Evolutionary conservation across 2,329 filamentous ascomycete genomes (phyloP), one percentile per base, ranked within the genome.

Genomic region (Tolypocladium sp.): DNA sequence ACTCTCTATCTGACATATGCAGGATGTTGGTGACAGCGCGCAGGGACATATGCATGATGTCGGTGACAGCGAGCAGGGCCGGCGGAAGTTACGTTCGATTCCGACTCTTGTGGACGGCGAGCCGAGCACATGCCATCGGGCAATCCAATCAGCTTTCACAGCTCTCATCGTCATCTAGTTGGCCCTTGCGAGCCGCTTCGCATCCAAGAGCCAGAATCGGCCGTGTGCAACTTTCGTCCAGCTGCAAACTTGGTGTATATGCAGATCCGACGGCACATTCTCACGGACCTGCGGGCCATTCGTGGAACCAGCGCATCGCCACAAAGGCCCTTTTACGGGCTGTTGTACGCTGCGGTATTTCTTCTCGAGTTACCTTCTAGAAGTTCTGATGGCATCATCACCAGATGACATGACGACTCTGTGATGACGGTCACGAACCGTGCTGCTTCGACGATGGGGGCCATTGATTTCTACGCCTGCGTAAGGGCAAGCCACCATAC

Each of bases 401-500:
- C 13, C n/a, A 22, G 42, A 22, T 22, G 41, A 4, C 22, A 27
- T 49, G 44, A 30, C 44, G 15, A 20, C 13, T 27, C 25, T 13
- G 3, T 49, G 44, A 30, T 20, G 6, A 20, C 9, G 25, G 13
- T 49, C 25, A 49, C 44, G 25, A 17, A 7, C 13, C 44, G 13
- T 49, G 25, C 13, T 49, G 12, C 44, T 30, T 49, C 44, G 8
- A 30, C 7, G 13, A 49, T 27, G 22, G 22, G 25, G 13, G 22
- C 13, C 22, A 27, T 27, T 5, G 9, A 3, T 30, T 27, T n/a
- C 6, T 22, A 33, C 27, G 37, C 40, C 13, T 57, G 54, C 22
- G 52, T 57, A 27, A 33, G 37, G 40, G 37, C 53, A 57, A 52
- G 59, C 57, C 60, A 57, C 37, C 40, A 35, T 58, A 46, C 53